Evolutionary conservation across 1,284 basidiomycete genomes (phyloP).

Genomic region (Pseudozyma tsukubaensis): DNA sequence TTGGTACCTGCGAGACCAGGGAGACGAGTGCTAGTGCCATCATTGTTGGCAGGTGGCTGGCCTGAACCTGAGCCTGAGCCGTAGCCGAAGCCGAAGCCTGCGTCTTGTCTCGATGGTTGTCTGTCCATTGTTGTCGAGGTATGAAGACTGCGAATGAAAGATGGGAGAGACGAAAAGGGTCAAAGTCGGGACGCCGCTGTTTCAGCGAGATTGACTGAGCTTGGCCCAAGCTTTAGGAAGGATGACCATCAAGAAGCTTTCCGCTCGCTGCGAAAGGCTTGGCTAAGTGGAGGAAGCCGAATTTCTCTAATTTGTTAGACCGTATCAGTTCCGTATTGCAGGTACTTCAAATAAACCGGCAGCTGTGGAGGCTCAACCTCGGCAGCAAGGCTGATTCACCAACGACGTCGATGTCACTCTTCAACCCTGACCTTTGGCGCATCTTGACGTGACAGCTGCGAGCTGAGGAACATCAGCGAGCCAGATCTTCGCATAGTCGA

Average conservation of each 20-base stretch:
- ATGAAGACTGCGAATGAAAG: too few relatives aligned
- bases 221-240: not conserved
- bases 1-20: slow-evolving; percentile 40
- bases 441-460: slow-evolving; percentile 22
- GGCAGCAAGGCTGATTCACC: slow-evolving; percentile 28
- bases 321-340: not conserved
- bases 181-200: too few relatives aligned
- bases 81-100: slow-evolving; percentile 12
- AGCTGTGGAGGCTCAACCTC: not conserved
- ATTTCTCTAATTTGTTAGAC: slow-evolving; percentile 1
- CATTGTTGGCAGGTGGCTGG: not conserved
- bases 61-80: not conserved
- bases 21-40: slow-evolving; percentile 17
- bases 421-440: slow-evolving; percentile 7
- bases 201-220: too few relatives aligned
- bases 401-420: slow-evolving; percentile 20
- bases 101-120: not conserved
- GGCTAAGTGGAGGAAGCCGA: slow-evolving; percentile 3
- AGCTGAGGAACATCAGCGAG: too few relatives aligned
- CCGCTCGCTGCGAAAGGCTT: not conserved
- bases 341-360: too few relatives aligned
- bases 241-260: slow-evolving; percentile 1
- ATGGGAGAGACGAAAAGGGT: too few relatives aligned
- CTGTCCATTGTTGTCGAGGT: not conserved
- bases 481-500: not conserved